Conservation (phyloP, 169 alveolate genomes). For the Cryptosporidium meleagridis region DNA sequence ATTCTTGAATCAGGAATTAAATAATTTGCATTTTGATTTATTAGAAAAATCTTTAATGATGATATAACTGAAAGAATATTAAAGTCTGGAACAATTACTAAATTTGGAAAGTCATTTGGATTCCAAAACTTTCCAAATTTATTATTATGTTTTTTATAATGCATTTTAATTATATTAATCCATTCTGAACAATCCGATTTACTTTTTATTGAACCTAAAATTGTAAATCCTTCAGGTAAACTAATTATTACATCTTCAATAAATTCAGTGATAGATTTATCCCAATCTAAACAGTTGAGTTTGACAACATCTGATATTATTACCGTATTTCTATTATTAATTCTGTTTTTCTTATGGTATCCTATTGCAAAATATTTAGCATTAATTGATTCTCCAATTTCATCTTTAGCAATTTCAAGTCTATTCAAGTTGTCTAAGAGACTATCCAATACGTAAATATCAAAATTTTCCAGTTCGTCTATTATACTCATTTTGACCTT, state of each 20-base stretch:
- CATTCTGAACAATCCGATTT: slow-evolving; percentile 29
- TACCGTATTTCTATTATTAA: neutral
- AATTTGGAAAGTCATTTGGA: neutral
- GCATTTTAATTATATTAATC: neutral
- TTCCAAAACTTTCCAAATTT: slow-evolving; percentile 17
- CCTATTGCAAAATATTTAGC: slow-evolving; percentile 58
- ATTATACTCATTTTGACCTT: slow-evolving; percentile 13
- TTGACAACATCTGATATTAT: slow-evolving; percentile 58
- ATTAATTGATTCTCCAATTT: slow-evolving; percentile 41
- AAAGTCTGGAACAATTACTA: slow-evolving; percentile 28
- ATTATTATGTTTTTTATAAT: neutral
- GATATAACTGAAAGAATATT: neutral
- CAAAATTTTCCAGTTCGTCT: slow-evolving; percentile 17
- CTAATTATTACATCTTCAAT: slow-evolving; percentile 41
- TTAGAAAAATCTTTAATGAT: slow-evolving; percentile 18
- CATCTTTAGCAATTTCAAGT: slow-evolving; percentile 19
- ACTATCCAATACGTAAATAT: slow-evolving; percentile 10
- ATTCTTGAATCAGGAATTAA: slow-evolving; percentile 40
- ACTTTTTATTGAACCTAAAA: slow-evolving; percentile 22
- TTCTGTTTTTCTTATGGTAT: slow-evolving; percentile 2
- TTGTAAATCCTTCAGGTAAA: slow-evolving; percentile 48
- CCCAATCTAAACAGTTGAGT: slow-evolving; percentile 17
- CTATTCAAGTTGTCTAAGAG: neutral
- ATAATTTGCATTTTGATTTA: slow-evolving; percentile 12
- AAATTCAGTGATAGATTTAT: slow-evolving; percentile 27